phyloP scores from a whole-genome alignment of 2,329 filamentous ascomycete genomes.

The Raffaelea arxii region DNA sequence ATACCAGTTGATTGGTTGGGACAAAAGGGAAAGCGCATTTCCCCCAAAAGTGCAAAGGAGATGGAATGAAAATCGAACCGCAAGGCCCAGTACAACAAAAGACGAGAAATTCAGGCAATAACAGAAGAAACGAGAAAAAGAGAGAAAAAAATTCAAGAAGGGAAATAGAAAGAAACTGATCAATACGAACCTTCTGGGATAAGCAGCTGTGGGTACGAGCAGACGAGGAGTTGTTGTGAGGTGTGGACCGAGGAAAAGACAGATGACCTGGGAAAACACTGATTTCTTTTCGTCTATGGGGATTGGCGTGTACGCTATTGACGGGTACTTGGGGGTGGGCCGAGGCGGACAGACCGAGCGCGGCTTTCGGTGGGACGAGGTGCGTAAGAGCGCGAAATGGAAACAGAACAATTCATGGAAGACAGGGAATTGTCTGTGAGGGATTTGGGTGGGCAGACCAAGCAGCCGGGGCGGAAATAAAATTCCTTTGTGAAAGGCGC shows the following conservation, averaged over 20 bases:
- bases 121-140: no score
- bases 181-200: not conserved
- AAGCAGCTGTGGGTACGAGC: not conserved
- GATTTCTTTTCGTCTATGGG: not conserved
- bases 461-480: no score
- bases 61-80: no score
- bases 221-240: not conserved
- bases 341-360: constrained; percentile 4
- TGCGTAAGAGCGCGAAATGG: not conserved
- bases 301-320: constrained; percentile 5
- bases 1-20: no score
- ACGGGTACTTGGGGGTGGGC: constrained; percentile 5
- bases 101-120: no score
- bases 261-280: not conserved
- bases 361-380: constrained; percentile 5
- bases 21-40: no score
- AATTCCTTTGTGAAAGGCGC: no score
- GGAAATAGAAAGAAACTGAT: not conserved
- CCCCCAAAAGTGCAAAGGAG: no score
- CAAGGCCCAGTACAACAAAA: no score
- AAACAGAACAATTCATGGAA: not conserved
- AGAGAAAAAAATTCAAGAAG: no score
- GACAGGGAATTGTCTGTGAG: not conserved
- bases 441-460: no score
- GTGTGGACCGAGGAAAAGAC: not conserved